Percentiles rank a stretch among this genome's conserved stretches.
Conservation (phyloP, 2,329 filamentous ascomycete species). For the Aaosphaeria pasadenensis region DNA sequence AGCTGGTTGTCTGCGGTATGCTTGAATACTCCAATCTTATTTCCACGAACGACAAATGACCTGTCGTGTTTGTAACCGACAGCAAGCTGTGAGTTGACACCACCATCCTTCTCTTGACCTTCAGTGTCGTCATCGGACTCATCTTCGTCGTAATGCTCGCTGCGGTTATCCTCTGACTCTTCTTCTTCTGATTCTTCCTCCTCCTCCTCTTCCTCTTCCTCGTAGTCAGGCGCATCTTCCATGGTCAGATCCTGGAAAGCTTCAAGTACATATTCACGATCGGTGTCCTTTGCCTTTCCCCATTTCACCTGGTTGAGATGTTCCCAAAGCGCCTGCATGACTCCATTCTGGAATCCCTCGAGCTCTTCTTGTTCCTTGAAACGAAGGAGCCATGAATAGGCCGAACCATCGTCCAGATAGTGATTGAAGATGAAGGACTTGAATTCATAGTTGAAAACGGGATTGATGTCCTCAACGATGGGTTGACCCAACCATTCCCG, state of each 20-base stretch:
- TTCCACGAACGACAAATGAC: constrained; percentile 93
- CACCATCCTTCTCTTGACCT: constrained; percentile 68
- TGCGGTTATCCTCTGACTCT: constrained; percentile 62
- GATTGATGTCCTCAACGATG: constrained; percentile 88
- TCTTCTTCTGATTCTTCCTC: constrained; percentile 62
- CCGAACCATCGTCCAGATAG: constrained; percentile 81
- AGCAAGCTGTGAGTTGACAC: constrained; percentile 88
- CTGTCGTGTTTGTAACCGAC: constrained; percentile 97
- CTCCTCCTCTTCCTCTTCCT: constrained; percentile 52
- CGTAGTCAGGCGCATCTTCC: constrained; percentile 68
- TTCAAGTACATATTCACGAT: constrained; percentile 91
- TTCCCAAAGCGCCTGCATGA: constrained; percentile 97
- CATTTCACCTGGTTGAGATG: constrained; percentile 93
- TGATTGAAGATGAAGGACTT: constrained; percentile 99
- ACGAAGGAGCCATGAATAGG: constrained; percentile 91
- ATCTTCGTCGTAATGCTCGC: constrained; percentile 71
- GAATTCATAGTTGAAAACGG: constrained; percentile 98
- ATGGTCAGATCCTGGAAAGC: constrained; percentile 93
- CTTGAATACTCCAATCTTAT: constrained; percentile 98
- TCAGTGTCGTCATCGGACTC: constrained; percentile 78
- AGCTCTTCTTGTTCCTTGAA: constrained; percentile 81
- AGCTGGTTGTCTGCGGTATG: constrained; percentile 89
- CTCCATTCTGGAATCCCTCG: constrained; percentile 85
- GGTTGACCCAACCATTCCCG: constrained; percentile 84
- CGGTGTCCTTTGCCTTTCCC: constrained; percentile 86